Evolutionary conservation across 106 monocot species (phyloP), one percentile per base, ranked within the genome.

Genomic region (Dioscorea alata): DNA sequence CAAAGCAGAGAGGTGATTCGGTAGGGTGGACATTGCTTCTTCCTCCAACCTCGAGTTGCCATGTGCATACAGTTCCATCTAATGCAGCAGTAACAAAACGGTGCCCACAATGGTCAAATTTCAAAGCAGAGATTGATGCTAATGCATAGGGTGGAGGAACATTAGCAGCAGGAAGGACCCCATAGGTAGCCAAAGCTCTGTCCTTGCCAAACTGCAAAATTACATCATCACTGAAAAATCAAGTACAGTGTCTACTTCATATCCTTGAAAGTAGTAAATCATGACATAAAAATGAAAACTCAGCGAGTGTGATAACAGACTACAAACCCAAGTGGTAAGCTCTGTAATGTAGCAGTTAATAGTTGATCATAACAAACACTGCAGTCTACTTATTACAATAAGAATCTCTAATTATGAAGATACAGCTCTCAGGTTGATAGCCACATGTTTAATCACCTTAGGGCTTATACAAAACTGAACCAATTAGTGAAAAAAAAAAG

Each of bases 41-140:
- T 52, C 99, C 99, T 61, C 83, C 99, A 75, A 93, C 90, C 69
- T 93, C 99, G 31, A 99, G 66, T 78, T 93, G 93, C 99, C 99
- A 99, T 65, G 93, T 93, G 61, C 84, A 87, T 49, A 99, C 78
- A 66, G 90, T 87, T 32, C 93, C 93, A 83, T 99, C 99, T 49
- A 84, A 76, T 62, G 92, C 85, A 77, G 87, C 87, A 76, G 78
- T 88, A 65, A 93, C 93, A 78, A 93, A 99, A 74, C 99, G 82
- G 6, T 93, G 93, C 22, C 99, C 99, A 80, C 75, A 93, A 21
- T 65, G 69, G 52, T 93, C 93, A 70, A 99, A 99, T 65, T 87
- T 75, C 70, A 99, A 69, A 23, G 87, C 65, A 64, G 93, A 93
- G 65, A 99, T 69, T 60, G 90, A 93, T 60, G 93, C 79, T 57